Conservation (phyloP, 225 moss, liverwort and hornwort genomes). For the Climacium dendroides region DNA sequence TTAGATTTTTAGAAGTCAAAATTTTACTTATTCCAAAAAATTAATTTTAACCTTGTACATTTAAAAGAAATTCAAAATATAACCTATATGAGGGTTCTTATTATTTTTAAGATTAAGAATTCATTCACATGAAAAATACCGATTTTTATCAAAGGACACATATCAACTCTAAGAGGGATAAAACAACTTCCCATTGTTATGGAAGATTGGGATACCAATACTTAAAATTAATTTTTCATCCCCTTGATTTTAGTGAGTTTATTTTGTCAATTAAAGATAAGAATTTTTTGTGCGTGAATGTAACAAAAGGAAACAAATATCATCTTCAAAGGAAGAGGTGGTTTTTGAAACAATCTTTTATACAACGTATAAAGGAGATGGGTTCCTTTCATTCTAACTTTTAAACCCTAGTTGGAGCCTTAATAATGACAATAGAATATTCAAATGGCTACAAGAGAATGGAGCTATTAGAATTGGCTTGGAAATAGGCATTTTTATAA, state of each 20-base stretch:
- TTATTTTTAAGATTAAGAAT: not conserved
- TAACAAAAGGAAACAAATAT: not conserved
- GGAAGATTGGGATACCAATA: accelerated
- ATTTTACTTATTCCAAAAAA: not conserved
- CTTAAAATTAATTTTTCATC: not conserved
- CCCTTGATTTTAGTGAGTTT: not conserved
- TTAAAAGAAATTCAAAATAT: not conserved
- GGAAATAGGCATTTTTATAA: not conserved
- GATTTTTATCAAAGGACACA: not conserved
- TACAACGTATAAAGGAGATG: not conserved
- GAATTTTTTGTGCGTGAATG: not conserved
- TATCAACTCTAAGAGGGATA: not conserved
- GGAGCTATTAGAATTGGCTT: not conserved
- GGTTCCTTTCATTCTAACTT: too few species aligned
- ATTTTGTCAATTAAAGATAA: not conserved
- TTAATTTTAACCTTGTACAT: not conserved
- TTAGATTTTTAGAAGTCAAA: accelerated
- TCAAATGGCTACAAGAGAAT: not conserved
- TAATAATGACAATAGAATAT: not conserved
- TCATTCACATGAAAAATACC: not conserved
- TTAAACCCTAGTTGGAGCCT: not conserved
- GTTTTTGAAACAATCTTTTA: not conserved
- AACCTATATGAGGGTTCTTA: not conserved
- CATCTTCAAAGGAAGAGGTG: not conserved
- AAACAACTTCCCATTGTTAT: not conserved